Evolutionary conservation across 768 basidiomycete species (phyloP), one percentile per base, ranked within the genome.

Genomic region (Lyophyllum shimeji): DNA sequence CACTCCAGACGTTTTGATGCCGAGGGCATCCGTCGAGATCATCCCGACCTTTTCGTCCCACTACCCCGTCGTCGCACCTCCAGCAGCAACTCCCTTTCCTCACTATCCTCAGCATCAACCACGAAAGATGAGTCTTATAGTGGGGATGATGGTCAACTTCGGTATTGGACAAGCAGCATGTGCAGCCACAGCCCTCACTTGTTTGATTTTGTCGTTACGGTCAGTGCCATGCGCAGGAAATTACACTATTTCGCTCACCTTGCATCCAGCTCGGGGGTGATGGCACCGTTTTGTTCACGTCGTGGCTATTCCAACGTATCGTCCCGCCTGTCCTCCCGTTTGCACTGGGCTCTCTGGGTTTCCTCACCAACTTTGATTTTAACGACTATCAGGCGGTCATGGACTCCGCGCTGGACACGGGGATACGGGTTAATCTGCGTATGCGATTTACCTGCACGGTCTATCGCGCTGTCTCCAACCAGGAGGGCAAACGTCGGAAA

Each of bases 391-490:
- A 86, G 67, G 70, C 84, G 8, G 89, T 95, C 57, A 85, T 99
- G 84, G 86, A 95, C 74, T 85, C 85, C 65, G 87, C 84, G 39
- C 85, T 98, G 56, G 94, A 98, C 65, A 82, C 86, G 11, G 97
- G 97, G 27, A 96, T 99, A 60, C 89, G 95, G 8, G 95, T 98
- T 53, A 99, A 99, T 69, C 79, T 99, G 13, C 89, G 97, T 47
- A 99, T 99, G 97, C 87, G 97, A 25, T 99, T 99, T 71, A 98
- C 96, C 7, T 98, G 97, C 71, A 98, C 97, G 5, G 93, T 99
- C 12, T 99, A 96, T 70, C 90, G 97, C 39, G 90, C 95, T 4
- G 85, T 97, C 42, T 80, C 84, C 23, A 82, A 84, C 13, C 90
- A 89, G 65, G 81, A 86, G 56, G 81, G 83, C 21, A 84, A 78